phyloP scores from a whole-genome alignment of 169 alveolate species.

The Perkinsus olseni region DNA sequence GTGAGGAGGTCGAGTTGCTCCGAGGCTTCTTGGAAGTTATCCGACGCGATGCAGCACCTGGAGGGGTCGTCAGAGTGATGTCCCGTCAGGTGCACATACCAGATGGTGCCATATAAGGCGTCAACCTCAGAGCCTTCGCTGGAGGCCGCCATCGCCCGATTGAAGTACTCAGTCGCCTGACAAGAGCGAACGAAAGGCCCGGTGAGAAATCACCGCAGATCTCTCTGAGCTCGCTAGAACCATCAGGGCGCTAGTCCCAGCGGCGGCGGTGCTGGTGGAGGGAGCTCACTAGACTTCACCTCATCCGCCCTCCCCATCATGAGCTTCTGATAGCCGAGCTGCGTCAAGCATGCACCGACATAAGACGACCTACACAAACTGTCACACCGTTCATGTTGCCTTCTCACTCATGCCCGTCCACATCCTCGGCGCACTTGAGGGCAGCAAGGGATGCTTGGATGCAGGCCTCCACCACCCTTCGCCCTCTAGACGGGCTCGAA shows the following conservation, averaged over 20 bases:
- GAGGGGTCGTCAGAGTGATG: not conserved
- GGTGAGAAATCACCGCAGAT: too few species aligned
- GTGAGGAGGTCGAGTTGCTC: slow-evolving; percentile 24
- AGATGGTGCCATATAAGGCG: slow-evolving; percentile 26
- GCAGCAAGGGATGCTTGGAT: not conserved
- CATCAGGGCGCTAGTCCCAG: too few species aligned
- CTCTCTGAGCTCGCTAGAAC: too few species aligned
- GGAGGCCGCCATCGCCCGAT: not conserved
- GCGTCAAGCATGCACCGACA: not conserved
- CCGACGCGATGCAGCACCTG: slow-evolving; percentile 22
- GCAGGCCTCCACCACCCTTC: not conserved
- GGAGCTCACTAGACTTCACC: too few species aligned
- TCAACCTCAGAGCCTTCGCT: not conserved
- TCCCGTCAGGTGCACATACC: not conserved
- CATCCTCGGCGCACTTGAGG: not conserved
- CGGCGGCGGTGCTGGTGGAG: too few species aligned
- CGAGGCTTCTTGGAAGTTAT: slow-evolving; percentile 18
- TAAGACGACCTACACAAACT: too few species aligned
- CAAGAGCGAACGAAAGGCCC: not conserved
- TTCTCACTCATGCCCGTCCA: not conserved
- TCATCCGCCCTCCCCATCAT: not conserved
- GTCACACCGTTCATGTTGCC: not conserved
- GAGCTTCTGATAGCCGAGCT: slow-evolving; percentile 1
- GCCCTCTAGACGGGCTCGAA: not conserved
- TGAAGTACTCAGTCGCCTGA: not conserved